Percentiles rank a stretch among this genome's conserved stretches.
These are phyloP conservation scores for Xylaria curta DNA, from an alignment of 495 filamentous ascomycete genomes.

Conservation along the genomic window DNA sequence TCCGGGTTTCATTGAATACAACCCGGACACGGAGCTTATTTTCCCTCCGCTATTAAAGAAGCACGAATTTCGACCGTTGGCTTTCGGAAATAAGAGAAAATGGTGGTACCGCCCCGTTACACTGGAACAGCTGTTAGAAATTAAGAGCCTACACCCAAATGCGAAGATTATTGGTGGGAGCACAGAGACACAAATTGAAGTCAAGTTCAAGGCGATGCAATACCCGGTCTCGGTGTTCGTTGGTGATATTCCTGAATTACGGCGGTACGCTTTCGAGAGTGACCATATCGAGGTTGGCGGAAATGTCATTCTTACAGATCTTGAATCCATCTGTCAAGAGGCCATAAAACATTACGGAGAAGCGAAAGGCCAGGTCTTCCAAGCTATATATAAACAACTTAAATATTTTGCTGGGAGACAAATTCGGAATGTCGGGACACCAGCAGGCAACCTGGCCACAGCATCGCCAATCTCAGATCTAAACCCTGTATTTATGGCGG, in stretches of 20 bases:
- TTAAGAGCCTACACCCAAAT: conserved; percentile 82
- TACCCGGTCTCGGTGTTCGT: conserved; percentile 91
- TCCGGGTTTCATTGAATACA: conserved; percentile 90
- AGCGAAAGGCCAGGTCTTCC: conserved; percentile 72
- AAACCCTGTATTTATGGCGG: conserved; percentile 92
- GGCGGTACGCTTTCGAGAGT: conserved; percentile 77
- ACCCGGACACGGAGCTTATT: conserved; percentile 91
- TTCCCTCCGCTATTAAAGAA: conserved; percentile 86
- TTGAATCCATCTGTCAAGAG: conserved; percentile 74
- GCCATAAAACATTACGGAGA: conserved; percentile 82
- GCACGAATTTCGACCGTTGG: conserved; percentile 80
- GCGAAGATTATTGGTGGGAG: conserved; percentile 96
- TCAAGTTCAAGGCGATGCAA: conserved; percentile 95
- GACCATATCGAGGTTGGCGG: conserved; percentile 87
- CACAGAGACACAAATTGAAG: conserved; percentile 96
- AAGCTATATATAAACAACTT: conserved; percentile 77
- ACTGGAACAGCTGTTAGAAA: conserved; percentile 84
- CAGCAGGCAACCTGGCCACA: conserved; percentile 92
- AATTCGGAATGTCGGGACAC: conserved; percentile 95
- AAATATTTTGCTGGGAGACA: conserved; percentile 95
- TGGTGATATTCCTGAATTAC: conserved; percentile 88
- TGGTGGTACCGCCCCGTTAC: conserved; percentile 92
- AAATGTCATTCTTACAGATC: conserved; percentile 87
- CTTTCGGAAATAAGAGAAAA: conserved; percentile 94
- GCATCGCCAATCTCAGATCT: conserved; percentile 96